A percentile compares a stretch with the other conserved stretches of the same genome.
phyloP scores from a whole-genome alignment of 1,284 basidiomycete species.

The Anthracocystis setariae region DNA sequence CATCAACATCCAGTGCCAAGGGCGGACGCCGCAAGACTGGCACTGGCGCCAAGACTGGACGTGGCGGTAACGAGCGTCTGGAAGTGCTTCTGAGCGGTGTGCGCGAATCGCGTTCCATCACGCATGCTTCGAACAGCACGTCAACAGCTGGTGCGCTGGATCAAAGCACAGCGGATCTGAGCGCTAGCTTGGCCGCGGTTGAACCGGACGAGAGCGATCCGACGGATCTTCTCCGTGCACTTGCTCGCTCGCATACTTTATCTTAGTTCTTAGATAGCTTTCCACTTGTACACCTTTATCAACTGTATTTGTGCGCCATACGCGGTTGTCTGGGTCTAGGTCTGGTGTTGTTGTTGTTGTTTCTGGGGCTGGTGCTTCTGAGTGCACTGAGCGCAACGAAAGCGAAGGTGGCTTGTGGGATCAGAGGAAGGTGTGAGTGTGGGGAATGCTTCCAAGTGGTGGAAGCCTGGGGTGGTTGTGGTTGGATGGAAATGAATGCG shows the following conservation, averaged over 20 bases:
- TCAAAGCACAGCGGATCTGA: slow-evolving; percentile 32
- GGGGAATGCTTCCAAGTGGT: no score
- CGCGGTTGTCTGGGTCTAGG: not conserved
- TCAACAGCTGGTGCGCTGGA: slow-evolving; percentile 9
- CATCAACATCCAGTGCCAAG: slow-evolving; percentile 28
- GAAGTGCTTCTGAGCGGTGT: slow-evolving; percentile 49
- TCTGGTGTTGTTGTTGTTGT: no score
- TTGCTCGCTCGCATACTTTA: slow-evolving; percentile 33
- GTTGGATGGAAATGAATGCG: not conserved
- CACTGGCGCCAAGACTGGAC: slow-evolving; percentile 7
- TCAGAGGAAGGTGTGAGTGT: no score
- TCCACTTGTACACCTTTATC: not conserved
- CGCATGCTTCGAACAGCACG: slow-evolving; percentile 6
- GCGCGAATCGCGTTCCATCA: slow-evolving; percentile 41
- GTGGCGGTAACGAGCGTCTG: slow-evolving; percentile 36
- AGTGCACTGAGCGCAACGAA: no score
- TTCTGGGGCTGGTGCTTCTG: no score
- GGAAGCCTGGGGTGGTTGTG: no score
- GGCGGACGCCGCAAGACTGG: slow-evolving; percentile 26
- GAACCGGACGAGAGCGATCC: slow-evolving; percentile 54
- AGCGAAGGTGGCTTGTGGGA: no score
- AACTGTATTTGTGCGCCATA: slow-evolving; percentile 9
- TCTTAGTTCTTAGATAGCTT: not conserved
- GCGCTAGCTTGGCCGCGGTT: slow-evolving; percentile 21
- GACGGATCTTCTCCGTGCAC: slow-evolving; percentile 39